Base-by-base conservation (phyloP, 805 yeast species). In the Myxozyma melibiosi region DNA sequence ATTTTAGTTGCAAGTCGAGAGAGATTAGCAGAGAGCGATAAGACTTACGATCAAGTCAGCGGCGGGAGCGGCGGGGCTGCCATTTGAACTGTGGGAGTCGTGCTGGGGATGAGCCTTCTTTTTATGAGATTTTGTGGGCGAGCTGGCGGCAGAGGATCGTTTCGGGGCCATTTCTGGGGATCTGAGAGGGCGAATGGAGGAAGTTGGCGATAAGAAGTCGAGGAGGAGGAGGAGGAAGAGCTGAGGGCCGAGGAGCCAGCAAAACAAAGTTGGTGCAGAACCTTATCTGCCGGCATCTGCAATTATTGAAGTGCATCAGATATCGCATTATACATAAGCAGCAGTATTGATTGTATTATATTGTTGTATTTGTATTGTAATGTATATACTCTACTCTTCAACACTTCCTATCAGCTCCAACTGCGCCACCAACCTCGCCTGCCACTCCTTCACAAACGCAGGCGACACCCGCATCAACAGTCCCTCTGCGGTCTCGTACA, bases 361-460 rank as follows among this genome's bases (percentile, higher is more conserved):
- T n/a, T n/a, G n/a, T n/a, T n/a, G n/a, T n/a, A n/a, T n/a, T n/a
- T n/a, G n/a, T n/a, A n/a, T n/a, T 11, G 14, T 11, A 11, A 33
- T 33, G 14, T 33, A 33, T 33, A 14, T 33, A 33, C 37, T 33
- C 14, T 14, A 33, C 11, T 33, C 11, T 11, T 14, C 11, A 11
- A 33, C 14, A 33, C 14, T 33, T 33, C 14, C 14, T 33, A 11
- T 33, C 14, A 16, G 13, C 46, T 42, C 34, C 13, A 9, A n/a
- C 8, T 43, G 48, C 22, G 38, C 35, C 3, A 58, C 28, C 30
- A 58, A 31, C 31, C 37, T 24, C 25, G 33, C 20, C 28, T 58
- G 62, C 58, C 58, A 58, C 20, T 51, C 62, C 6, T n/a, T 35
- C 7, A 53, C 56, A 34, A 58, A 58, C 28, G 53, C 53, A 8